Evolutionary conservation across 2,329 filamentous ascomycete species (phyloP), one percentile per base, ranked within the genome.

Genomic region (Clonostachys sp.): DNA sequence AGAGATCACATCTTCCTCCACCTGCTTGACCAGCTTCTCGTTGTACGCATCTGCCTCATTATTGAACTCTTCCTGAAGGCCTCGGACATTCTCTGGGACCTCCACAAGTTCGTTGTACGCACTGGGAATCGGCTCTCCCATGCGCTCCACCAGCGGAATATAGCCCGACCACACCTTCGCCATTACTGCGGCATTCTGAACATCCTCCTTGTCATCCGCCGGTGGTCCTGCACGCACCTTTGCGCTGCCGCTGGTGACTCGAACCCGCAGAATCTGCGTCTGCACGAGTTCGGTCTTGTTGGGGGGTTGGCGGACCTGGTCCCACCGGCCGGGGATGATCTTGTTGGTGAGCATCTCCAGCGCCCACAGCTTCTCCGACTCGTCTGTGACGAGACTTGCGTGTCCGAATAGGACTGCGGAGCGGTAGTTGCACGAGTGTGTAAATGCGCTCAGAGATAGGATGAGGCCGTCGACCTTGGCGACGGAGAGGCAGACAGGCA

Each of bases 361-460:
- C 6, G 89, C 89, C 68, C 80, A 94, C 6, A 88, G 61, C 61
- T 88, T 88, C 70, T 95, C 90, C 4, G 75, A 78, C 0, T 68
- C 63, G 51, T 86, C 80, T 3, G 80, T 78, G 7, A 95, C 87
- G 2, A 86, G 65, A 9, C 66, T 73, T 1, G 86, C 90, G 61
- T 84, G 80, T 2, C 90, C 91, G 59, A 92, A 90, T 12, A 94
- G 73, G 8, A 90, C 72, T 12, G 87, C 87, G 36, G 84, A 89
- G 51, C 89, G 87, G 70, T 94, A 95, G 72, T 95, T 92, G 73
- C 89, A 91, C 69, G 81, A 88, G 72, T 95, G 89, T 49, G 80
- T 80, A 70, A 89, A 87, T 12, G 89, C 87, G 0, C 89, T 90
- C 13, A 95, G 77, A 17, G 87, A 79, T 34, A 95, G 80, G 9